Evolutionary conservation across 257 asterid species (phyloP), one percentile per base, ranked within the genome.

Genomic region (Galeopsis tetrahit): DNA sequence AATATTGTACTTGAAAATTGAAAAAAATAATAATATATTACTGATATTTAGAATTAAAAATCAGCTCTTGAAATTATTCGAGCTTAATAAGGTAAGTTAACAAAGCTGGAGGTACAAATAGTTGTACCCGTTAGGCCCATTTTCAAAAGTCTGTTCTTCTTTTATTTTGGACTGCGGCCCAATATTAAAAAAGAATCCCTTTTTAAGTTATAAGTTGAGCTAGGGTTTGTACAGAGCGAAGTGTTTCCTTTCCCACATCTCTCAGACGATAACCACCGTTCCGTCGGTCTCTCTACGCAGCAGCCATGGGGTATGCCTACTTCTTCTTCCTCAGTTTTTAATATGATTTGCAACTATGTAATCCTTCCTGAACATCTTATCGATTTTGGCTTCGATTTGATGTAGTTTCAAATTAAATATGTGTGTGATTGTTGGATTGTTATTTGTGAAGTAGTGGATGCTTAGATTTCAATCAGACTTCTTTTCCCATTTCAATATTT

Each of bases 221-320:
- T 58, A 58, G 64, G 64, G 64, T 33, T 58, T 58, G 10, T 42
- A 6, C 15, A 8, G 39, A 57, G 40, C 42, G 0, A 11, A 52
- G 34, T 21, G 64, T 32, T 11, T 58, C 4, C 34, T 49, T n/a
- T 4, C 61, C 0, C 5, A 9, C 32, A 40, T 33, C 39, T 58
- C 39, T 11, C 64, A 28, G 42, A 33, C 15, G 28, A 34, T 33
- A 32, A 32, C 42, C 64, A 1, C 2, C 21, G 42, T 11, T 4
- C 7, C 42, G n/a, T 10, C 8, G 40, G 11, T 32, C 64, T 58
- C 64, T 58, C 64, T 10, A 5, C 9, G 10, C 64, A 33, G 64
- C 64, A 11, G 17, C 64, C 81, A 84, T 84, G 89, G 89, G 89
- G 89, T 84, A 79, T 63, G 83, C 68, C 13, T 40, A 1, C 70